Conservation (phyloP, 2,329 filamentous ascomycete genomes). For the Alternaria ventricosa region DNA sequence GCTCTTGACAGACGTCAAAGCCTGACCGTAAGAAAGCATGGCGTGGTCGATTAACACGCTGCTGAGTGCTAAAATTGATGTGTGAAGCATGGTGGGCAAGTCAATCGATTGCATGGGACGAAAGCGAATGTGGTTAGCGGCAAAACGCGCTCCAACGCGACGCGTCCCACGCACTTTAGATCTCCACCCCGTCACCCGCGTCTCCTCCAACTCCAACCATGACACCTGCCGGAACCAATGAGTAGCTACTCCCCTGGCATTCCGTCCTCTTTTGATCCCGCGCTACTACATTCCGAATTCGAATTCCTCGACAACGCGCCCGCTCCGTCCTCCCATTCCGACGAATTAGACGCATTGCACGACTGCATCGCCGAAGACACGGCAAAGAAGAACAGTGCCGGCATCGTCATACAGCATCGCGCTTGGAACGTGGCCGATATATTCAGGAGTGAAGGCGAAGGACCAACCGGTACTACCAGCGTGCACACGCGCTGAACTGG, state of each 20-base stretch:
- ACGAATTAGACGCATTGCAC: slow-evolving; percentile 57
- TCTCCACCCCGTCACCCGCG: slow-evolving; percentile 2
- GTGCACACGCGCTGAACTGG: background rate
- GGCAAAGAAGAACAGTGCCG: slow-evolving; percentile 50
- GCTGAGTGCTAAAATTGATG: background rate
- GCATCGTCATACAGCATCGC: slow-evolving; percentile 60
- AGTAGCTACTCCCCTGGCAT: slow-evolving; percentile 41
- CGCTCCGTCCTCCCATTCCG: slow-evolving; percentile 45
- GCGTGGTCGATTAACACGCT: background rate
- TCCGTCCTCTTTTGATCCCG: slow-evolving; percentile 60
- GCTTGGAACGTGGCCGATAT: slow-evolving; percentile 55
- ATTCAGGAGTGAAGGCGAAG: slow-evolving; percentile 59
- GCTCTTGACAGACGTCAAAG: background rate
- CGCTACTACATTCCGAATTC: slow-evolving; percentile 56
- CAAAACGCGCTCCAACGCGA: slow-evolving; percentile 24
- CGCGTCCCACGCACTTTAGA: slow-evolving; percentile 12
- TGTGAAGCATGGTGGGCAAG: background rate
- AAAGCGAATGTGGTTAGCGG: slow-evolving; percentile 18
- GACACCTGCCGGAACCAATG: slow-evolving; percentile 23
- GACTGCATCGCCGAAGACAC: slow-evolving; percentile 51
- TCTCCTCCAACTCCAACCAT: background rate
- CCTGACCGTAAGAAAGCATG: background rate
- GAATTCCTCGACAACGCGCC: slow-evolving; percentile 29
- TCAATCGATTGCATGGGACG: background rate
- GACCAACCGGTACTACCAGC: slow-evolving; percentile 40